These are phyloP conservation scores for Pyropia haitanensis DNA, from an alignment of 23 red algal species.

Conservation along the genomic window DNA sequence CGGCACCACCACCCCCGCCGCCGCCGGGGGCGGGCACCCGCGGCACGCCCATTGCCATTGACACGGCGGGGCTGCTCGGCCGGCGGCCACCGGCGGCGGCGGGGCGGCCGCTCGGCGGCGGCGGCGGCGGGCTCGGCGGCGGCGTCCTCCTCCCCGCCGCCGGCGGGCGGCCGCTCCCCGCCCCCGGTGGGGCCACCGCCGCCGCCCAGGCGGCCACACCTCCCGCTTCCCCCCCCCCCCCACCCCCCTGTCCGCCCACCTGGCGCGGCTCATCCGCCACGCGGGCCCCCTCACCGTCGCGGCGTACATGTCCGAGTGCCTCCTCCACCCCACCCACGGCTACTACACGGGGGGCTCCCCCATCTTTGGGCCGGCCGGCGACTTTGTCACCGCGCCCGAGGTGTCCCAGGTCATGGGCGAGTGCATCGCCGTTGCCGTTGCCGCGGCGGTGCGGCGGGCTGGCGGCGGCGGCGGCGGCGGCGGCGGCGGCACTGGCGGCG, in stretches of 20 bases:
- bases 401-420: constrained; percentile 78
- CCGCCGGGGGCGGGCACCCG: no score
- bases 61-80: no score
- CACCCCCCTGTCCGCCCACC: constrained; percentile 19
- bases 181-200: background rate
- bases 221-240: constrained; percentile 2
- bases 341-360: constrained; percentile 56
- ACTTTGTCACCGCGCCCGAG: constrained; percentile 88
- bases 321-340: constrained; percentile 64
- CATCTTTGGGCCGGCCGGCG: constrained; percentile 62
- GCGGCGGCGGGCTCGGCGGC: no score
- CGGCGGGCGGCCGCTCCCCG: background rate
- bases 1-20: no score
- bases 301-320: constrained; percentile 85
- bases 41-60: no score
- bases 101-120: no score
- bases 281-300: constrained; percentile 66
- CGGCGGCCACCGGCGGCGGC: no score
- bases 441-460: constrained; percentile 3
- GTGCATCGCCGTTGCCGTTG: constrained; percentile 59
- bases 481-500: background rate
- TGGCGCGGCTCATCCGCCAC: constrained; percentile 52
- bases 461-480: background rate
- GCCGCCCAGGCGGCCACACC: background rate
- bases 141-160: no score